Evolutionary conservation across 495 filamentous ascomycete genomes (phyloP), one percentile per base, ranked within the genome.

Genomic region (Talaromyces proteolyticus): DNA sequence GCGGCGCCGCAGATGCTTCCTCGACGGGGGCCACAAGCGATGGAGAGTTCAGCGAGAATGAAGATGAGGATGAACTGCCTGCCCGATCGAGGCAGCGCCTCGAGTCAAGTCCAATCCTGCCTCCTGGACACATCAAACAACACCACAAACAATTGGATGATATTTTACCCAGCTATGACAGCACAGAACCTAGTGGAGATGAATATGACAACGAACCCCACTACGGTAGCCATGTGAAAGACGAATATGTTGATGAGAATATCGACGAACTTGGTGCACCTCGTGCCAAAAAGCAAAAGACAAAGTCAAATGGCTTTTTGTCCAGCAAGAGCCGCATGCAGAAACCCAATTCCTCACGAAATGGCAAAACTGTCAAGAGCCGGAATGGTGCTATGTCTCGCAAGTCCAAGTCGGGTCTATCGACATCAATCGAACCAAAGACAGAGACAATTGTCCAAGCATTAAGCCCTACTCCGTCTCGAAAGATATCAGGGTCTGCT

Each of bases 21-120:
- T 96, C 91, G 6, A 87, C 85, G 24, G 85, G 85, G 24, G 86
- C 86, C 42, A 89, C 87, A 26, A 89, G 85, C 57, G 85, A 90
- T 39, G 80, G 77, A 21, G 91, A 88, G 38, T 87, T 89, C 48
- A 84, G 86, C 21, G 85, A 80, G 53, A 89, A 92, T 49, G 80
- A 81, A 37, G 79, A 75, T 37, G 79, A 78, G 42, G 77, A 79
- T 50, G 86, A 87, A 45, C 63, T 84, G 49, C 82, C 85, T 17
- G 70, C 82, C 25, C 69, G 77, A 38, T 78, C 75, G 52, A 74
- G 80, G 52, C 81, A 80, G 48, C 82, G 79, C 57, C 68, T 82
- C 23, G 84, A 88, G 24, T 67, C 70, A 6, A 75, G 76, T 57
- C 73, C 77, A 50, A 73, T 73, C 64, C 67, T 72, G 22, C 75